A percentile compares a stretch with the other conserved stretches of the same genome.
Evolutionary conservation across 2,329 filamentous ascomycete genomes (phyloP).

Genomic region (Ceratocystis alfenasii): DNA sequence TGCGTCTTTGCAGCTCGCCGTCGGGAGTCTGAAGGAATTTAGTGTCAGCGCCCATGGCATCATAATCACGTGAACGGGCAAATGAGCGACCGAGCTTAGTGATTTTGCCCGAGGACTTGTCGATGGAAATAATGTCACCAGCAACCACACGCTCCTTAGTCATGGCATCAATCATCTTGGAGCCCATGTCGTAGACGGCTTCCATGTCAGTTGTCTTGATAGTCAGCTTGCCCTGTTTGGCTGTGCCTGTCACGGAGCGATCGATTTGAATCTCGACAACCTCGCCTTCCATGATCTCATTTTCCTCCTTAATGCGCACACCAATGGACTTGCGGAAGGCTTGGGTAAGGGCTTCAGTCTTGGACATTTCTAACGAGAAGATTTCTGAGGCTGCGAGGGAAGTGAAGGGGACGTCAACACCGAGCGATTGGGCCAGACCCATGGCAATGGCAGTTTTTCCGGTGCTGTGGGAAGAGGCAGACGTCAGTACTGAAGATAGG

Average conservation of each 20-base stretch:
- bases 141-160: slow-evolving; percentile 99
- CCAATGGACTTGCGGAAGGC: slow-evolving; percentile 99
- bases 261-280: slow-evolving; percentile 99
- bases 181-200: slow-evolving; percentile 98
- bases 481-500: not conserved
- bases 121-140: slow-evolving; percentile 94
- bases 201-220: slow-evolving; percentile 99
- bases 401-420: slow-evolving; percentile 89
- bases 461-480: slow-evolving; percentile 48
- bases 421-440: slow-evolving; percentile 95
- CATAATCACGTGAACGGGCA: slow-evolving; percentile 90
- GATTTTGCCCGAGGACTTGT: slow-evolving; percentile 97
- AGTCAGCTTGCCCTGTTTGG: slow-evolving; percentile 97
- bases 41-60: slow-evolving; percentile 96
- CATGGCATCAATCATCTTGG: slow-evolving; percentile 99
- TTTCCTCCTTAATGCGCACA: slow-evolving; percentile 96
- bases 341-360: slow-evolving; percentile 94
- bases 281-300: slow-evolving; percentile 97
- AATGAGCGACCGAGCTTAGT: slow-evolving; percentile 93
- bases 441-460: slow-evolving; percentile 98
- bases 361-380: slow-evolving; percentile 98
- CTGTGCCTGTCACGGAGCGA: slow-evolving; percentile 85
- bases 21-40: slow-evolving; percentile 98
- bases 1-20: slow-evolving; percentile 91
- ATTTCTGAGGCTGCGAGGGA: slow-evolving; percentile 93